Base-by-base conservation (phyloP, 2,329 filamentous ascomycete genomes). In the Tolypocladium ovalisporum region DNA sequence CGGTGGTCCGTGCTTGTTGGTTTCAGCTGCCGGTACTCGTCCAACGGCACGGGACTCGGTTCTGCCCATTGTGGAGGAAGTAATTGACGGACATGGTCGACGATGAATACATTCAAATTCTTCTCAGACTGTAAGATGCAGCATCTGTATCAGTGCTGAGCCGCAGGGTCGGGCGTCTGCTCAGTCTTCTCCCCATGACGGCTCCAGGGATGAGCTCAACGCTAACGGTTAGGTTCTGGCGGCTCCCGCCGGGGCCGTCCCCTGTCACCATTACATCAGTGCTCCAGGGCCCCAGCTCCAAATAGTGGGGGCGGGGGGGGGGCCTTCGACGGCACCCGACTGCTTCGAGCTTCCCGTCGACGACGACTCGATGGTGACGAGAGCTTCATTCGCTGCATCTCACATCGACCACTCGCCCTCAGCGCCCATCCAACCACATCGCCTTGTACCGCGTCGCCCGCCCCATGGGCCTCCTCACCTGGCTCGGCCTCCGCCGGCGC, bases 401-500 rank as follows among this genome's bases (percentile, higher is more conserved):
- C 29, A 13, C 47, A 51, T 32, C 15, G 44, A 34, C 34, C n/a
- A 29, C 17, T 7, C 32, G 4, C 10, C 22, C 22, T 35, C 32
- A 10, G 22, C 17, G 36, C 36, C 37, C 15, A 29, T 22, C 22
- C 54, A 35, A n/a, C 9, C 39, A n/a, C n/a, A 22, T 12, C 49
- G 9, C 12, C 29, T 5, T 10, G 35, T 47, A 39, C 24, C 29
- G 9, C 13, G 27, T n/a, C 22, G 57, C 19, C 24, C 24, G 3
- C 56, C 51, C 55, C 54, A 81, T 80, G 78, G 74, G 73, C 52
- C 62, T 81, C 56, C 71, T 82, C 58, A 64, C 66, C 36, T 67
- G 64, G 55, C 66, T 81, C 58, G 74, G 76, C 68, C 73, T 82
- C 49, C 76, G 78, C 59, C 78, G 79, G 58, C 65, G 68, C 53